These are phyloP conservation scores for Cryphonectria parasitica DNA, from an alignment of 2,329 filamentous ascomycete species.

Conservation along the genomic window DNA sequence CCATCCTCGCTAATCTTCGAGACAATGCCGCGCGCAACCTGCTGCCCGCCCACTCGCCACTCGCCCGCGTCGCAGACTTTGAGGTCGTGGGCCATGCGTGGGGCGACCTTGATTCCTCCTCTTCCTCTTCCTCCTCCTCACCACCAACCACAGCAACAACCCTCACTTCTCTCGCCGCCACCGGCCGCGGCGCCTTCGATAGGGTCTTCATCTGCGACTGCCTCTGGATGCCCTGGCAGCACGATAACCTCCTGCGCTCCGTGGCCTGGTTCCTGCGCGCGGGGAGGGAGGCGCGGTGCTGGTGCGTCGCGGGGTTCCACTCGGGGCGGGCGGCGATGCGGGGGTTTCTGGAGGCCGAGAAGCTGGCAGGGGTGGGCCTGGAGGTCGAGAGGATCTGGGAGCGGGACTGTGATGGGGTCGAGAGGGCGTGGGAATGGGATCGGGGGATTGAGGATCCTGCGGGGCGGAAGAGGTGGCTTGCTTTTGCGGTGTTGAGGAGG, in stretches of 20 bases:
- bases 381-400: slow-evolving; percentile 70
- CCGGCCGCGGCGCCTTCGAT: slow-evolving; percentile 51
- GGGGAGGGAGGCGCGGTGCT: slow-evolving; percentile 53
- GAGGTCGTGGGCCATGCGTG: slow-evolving; percentile 65
- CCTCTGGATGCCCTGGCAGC: slow-evolving; percentile 75
- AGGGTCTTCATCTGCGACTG: slow-evolving; percentile 73
- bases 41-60: slow-evolving; percentile 39
- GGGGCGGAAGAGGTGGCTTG: slow-evolving; percentile 72
- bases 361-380: slow-evolving; percentile 54
- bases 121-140: slow-evolving; percentile 33
- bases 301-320: slow-evolving; percentile 74
- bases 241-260: slow-evolving; percentile 66
- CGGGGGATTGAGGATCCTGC: slow-evolving; percentile 64
- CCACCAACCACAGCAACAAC: too few species aligned
- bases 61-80: slow-evolving; percentile 38
- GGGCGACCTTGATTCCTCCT: slow-evolving; percentile 53
- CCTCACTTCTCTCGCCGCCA: slow-evolving; percentile 29
- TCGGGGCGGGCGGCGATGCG: slow-evolving; percentile 68
- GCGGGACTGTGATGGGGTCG: slow-evolving; percentile 65
- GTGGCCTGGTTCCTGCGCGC: slow-evolving; percentile 64
- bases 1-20: slow-evolving; percentile 61
- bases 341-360: slow-evolving; percentile 62
- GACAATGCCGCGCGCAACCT: slow-evolving; percentile 62
- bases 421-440: slow-evolving; percentile 65
- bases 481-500: slow-evolving; percentile 58